Evolutionary conservation across 805 yeast genomes (phyloP).

Genomic region (Kodamaea hsintzibuensis): DNA sequence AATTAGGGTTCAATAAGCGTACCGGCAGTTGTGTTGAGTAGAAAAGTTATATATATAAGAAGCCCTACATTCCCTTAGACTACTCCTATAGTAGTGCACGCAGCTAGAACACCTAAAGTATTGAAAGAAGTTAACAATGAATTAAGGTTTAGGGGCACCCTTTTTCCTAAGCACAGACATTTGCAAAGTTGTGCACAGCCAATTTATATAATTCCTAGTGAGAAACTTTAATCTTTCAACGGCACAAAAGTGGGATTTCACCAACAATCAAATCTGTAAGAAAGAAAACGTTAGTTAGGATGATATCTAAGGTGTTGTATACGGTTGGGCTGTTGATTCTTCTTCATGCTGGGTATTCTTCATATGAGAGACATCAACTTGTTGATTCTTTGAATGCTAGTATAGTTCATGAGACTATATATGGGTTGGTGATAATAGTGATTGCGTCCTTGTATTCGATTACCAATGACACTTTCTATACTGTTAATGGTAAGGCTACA

Average conservation of each 20-base stretch:
- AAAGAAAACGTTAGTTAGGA: neutral
- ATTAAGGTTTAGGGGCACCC: neutral
- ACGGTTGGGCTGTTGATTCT: slow-evolving; percentile 22
- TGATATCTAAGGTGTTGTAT: slow-evolving; percentile 11
- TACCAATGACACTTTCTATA: slow-evolving; percentile 15
- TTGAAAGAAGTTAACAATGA: neutral
- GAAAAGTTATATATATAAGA: neutral
- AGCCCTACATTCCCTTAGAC: neutral
- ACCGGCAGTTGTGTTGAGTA: neutral
- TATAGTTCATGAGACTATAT: slow-evolving; percentile 49
- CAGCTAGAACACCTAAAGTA: neutral
- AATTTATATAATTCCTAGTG: neutral
- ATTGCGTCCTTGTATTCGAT: slow-evolving; percentile 39
- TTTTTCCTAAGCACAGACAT: neutral
- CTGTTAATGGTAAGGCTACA: slow-evolving; percentile 10
- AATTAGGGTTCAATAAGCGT: neutral
- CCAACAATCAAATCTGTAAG: neutral
- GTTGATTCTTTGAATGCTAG: slow-evolving; percentile 41
- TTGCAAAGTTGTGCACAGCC: neutral
- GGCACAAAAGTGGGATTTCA: neutral
- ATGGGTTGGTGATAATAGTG: slow-evolving; percentile 47
- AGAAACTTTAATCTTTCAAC: slow-evolving; percentile 1
- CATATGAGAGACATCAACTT: slow-evolving; percentile 51
- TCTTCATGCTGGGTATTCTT: slow-evolving; percentile 54
- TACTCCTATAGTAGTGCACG: neutral